Evolutionary conservation across 1,284 basidiomycete genomes (phyloP).

Genomic region (Ustilago xerochloae): DNA sequence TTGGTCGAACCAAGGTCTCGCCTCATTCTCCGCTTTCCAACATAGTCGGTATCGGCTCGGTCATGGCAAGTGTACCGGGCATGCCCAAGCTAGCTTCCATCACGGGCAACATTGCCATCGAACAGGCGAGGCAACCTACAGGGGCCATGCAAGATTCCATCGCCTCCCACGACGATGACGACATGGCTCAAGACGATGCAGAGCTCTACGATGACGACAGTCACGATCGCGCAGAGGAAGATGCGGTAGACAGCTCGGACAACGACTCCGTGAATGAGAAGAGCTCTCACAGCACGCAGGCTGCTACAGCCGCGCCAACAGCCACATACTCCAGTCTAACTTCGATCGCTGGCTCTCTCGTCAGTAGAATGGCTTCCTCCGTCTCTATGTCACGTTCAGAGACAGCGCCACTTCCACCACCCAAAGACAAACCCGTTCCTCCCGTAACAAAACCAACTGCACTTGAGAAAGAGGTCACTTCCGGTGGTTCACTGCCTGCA

Average conservation of each 20-base stretch:
- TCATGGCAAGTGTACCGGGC: slow-evolving; percentile 81
- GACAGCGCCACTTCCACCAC: slow-evolving; percentile 37
- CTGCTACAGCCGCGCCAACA: background rate
- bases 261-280: slow-evolving; percentile 35
- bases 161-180: slow-evolving; percentile 66
- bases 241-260: slow-evolving; percentile 37
- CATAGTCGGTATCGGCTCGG: slow-evolving; percentile 84
- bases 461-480: slow-evolving; percentile 30
- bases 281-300: background rate
- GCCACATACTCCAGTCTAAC: slow-evolving; percentile 17
- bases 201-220: slow-evolving; percentile 18
- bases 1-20: slow-evolving; percentile 44
- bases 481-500: slow-evolving; percentile 34
- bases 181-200: slow-evolving; percentile 13
- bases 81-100: slow-evolving; percentile 80
- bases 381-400: slow-evolving; percentile 33
- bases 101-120: slow-evolving; percentile 85
- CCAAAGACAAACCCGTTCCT: slow-evolving; percentile 17
- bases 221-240: slow-evolving; percentile 33
- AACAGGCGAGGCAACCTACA: slow-evolving; percentile 77
- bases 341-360: slow-evolving; percentile 27
- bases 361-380: slow-evolving; percentile 27
- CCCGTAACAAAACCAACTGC: slow-evolving; percentile 1
- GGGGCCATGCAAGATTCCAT: slow-evolving; percentile 51
- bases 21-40: slow-evolving; percentile 73